Evolutionary conservation across 805 yeast genomes (phyloP).

Genomic region (Candida taoyuanica): DNA sequence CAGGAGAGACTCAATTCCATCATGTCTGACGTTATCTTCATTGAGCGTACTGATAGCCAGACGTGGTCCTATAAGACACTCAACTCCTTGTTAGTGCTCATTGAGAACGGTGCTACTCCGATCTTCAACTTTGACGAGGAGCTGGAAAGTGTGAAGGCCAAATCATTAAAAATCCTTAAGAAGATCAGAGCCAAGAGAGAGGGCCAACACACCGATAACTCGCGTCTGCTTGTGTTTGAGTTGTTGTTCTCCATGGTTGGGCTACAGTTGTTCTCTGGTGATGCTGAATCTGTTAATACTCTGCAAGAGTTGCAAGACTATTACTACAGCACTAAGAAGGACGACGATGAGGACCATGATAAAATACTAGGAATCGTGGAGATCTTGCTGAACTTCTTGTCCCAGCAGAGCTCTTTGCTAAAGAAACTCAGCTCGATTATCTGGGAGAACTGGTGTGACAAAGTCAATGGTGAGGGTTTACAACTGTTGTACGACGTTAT

Average conservation of each 20-base stretch:
- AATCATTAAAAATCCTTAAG: conserved; percentile 45
- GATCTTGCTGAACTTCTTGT: conserved; percentile 50
- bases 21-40: conserved; percentile 50
- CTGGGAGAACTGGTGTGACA: conserved; percentile 52
- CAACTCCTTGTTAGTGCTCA: conserved; percentile 30
- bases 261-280: conserved; percentile 73
- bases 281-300: conserved; percentile 67
- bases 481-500: conserved; percentile 50
- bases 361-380: conserved; percentile 52
- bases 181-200: conserved; percentile 36
- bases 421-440: conserved; percentile 52
- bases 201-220: conserved; percentile 25
- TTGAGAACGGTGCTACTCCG: conserved; percentile 26
- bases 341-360: conserved; percentile 38
- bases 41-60: conserved; percentile 37
- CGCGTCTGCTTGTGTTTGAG: conserved; percentile 62
- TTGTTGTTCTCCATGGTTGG: conserved; percentile 71
- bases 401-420: conserved; percentile 54
- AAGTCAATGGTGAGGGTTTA: conserved; percentile 42
- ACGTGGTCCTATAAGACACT: conserved; percentile 63
- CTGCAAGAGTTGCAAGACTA: conserved; percentile 68
- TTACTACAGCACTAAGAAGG: conserved; percentile 42
- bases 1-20: conserved; percentile 66
- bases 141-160: conserved; percentile 41
- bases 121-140: conserved; percentile 53